Percentiles rank a stretch among this genome's conserved stretches.
Evolutionary conservation across 2,329 filamentous ascomycete genomes (phyloP).

Genomic region (Aspergillus transmontanensis): DNA sequence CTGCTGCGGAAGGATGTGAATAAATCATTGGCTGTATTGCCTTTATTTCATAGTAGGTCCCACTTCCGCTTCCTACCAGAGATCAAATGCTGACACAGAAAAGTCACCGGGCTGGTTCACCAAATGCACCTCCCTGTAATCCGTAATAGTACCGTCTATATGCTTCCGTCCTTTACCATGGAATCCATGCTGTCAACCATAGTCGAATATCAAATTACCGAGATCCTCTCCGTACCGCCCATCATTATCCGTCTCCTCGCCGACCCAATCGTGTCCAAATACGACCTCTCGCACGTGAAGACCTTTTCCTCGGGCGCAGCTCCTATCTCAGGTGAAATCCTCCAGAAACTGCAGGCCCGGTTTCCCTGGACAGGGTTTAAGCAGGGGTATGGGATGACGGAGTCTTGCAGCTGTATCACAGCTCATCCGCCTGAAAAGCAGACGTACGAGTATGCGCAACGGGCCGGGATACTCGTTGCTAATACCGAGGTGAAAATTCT

Average conservation of each 20-base stretch:
- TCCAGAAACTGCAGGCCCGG: slow-evolving; percentile 56
- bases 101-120: neutral
- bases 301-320: slow-evolving; percentile 65
- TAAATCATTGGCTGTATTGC: neutral
- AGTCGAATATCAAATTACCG: slow-evolving; percentile 55
- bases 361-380: slow-evolving; percentile 62
- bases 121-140: neutral
- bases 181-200: slow-evolving; percentile 58
- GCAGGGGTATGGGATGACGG: slow-evolving; percentile 71
- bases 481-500: neutral
- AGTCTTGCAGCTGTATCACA: slow-evolving; percentile 62
- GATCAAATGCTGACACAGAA: neutral
- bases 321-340: slow-evolving; percentile 59
- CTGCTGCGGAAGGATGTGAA: neutral
- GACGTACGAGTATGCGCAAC: neutral
- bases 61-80: slow-evolving; percentile 40
- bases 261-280: slow-evolving; percentile 47
- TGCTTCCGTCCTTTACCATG: slow-evolving; percentile 67
- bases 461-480: neutral
- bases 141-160: slow-evolving; percentile 59
- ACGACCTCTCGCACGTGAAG: slow-evolving; percentile 59
- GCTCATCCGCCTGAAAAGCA: neutral
- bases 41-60: slow-evolving; percentile 37
- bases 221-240: slow-evolving; percentile 62
- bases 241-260: slow-evolving; percentile 64